Evolutionary conservation across 371 early-diverging fungal species (phyloP), one percentile per base, ranked within the genome.

Genomic region (Mortierella sp.): DNA sequence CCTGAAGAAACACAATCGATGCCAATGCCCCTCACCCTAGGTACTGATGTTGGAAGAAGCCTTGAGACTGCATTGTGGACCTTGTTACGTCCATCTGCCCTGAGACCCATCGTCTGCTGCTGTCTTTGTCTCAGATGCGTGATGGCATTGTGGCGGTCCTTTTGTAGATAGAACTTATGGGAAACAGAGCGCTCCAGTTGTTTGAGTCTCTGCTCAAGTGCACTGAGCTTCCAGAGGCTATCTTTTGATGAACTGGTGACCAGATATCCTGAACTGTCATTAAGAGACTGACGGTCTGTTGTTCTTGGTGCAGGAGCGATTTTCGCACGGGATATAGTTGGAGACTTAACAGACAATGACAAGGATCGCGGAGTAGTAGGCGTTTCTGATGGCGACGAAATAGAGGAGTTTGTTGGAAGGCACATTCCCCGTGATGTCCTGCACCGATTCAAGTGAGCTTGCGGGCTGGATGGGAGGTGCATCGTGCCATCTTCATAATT

Each of bases 341-440:
- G 49, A 17, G 58, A 47, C 37, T 11, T 19, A 4, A 53, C 15
- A 6, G 54, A 9, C 21, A 53, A 37, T 27, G 34, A 48, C 11
- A 64, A 32, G 34, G 56, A 56, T 5, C 43, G 54, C 15, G 50
- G 23, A 14, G 39, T 50, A 1, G 50, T 30, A 14, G 64, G 57
- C 5, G 51, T 56, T 3, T 30, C 2, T 23, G 42, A 48, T 2
- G 56, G 6, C 17, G 57, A 24, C 4, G 34, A 21, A 8, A 9
- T 14, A 21, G 30, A 30, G 23, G 39, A 48, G 15, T 37, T 27
- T n/a, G 44, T 44, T 17, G 43, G 54, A 24, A 27, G 6, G 28
- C 42, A 50, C 17, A 19, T 47, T n/a, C 48, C 55, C 3, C 64
- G 42, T n/a, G 64, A 64, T 4, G 64, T 48, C 27, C 44, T 64